These are phyloP conservation scores for Cornus kousa DNA, from an alignment of 148 eudicot genomes.

Conservation along the genomic window DNA sequence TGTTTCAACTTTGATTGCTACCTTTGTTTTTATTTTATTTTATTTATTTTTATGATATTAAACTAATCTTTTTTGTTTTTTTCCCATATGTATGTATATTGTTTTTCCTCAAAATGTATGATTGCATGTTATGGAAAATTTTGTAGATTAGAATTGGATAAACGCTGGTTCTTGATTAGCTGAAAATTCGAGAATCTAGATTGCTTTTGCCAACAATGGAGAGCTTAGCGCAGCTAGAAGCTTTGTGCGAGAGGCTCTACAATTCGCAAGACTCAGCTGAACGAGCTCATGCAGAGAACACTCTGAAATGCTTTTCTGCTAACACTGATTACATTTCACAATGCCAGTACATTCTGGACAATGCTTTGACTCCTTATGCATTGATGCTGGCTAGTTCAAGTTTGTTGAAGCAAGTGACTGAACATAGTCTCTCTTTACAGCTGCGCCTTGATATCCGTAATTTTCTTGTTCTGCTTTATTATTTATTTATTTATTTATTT, in stretches of 20 bases:
- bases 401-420: slow-evolving; percentile 94
- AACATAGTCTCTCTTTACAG: slow-evolving; percentile 72
- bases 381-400: slow-evolving; percentile 95
- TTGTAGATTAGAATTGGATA: slow-evolving; percentile 41
- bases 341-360: slow-evolving; percentile 88
- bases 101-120: background rate
- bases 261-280: slow-evolving; percentile 93
- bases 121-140: slow-evolving; percentile 11
- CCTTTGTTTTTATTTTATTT: background rate
- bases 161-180: slow-evolving; percentile 44
- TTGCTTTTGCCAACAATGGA: slow-evolving; percentile 56
- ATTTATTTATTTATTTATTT: slow-evolving; percentile 3
- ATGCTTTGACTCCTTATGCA: slow-evolving; percentile 83
- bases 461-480: slow-evolving; percentile 26
- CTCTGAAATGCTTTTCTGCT: slow-evolving; percentile 82
- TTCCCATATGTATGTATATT: background rate
- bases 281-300: slow-evolving; percentile 87
- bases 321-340: slow-evolving; percentile 81
- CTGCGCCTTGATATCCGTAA: slow-evolving; percentile 93
- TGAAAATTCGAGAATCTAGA: slow-evolving; percentile 23
- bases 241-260: slow-evolving; percentile 91
- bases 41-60: background rate
- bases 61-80: background rate
- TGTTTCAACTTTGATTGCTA: background rate
- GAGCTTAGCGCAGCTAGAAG: slow-evolving; percentile 84